Evolutionary conservation across 179 eudicot species (phyloP), one percentile per base, ranked within the genome.

Genomic region (Spinacia oleracea): DNA sequence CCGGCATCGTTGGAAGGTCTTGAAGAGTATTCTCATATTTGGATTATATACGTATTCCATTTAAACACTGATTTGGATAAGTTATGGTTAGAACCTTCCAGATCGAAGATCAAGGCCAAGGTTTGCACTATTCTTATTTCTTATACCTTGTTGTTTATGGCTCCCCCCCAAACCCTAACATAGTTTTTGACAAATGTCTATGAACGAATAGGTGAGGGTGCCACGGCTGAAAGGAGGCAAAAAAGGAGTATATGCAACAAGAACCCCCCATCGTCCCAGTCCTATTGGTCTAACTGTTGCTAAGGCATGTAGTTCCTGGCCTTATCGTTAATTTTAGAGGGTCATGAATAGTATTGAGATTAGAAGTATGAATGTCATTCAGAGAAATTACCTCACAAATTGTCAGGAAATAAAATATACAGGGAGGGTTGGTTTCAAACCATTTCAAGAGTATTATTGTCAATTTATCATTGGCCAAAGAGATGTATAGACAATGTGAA

Each of bases 211-310:
- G 98, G 99, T 96, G 43, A 89, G 96, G 82, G 98, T 96, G 58
- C 99, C 99, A 48, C 89, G 93, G 77, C 81, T 96, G 78, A 89
- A 89, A 81, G 99, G 99, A 72, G 97, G 78, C 79, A 96, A 81
- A 82, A 88, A 85, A 87, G 99, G 99, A 51, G 85, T 96, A 34
- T 92, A 89, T 90, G 98, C 99, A 34, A 96, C 99, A 80, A 89
- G 99, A 88, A 85, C 99, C 82, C 99, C 99, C 18, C 99, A 96
- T 87, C 97, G 99, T 66, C 97, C 93, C n/a, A 85, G 92, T 82
- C 99, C 99, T 51, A 93, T 96, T 80, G 99, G 99, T 64, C 91
- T 96, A 31, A 96, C 99, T 20, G 97, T 93, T 62, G 97, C 97
- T 75, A 96, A 93, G 94, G 99, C 84, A 89, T 31, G 15, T 58